phyloP scores from a whole-genome alignment of 2,329 filamentous ascomycete species.

The Celoporthe dispersa region DNA sequence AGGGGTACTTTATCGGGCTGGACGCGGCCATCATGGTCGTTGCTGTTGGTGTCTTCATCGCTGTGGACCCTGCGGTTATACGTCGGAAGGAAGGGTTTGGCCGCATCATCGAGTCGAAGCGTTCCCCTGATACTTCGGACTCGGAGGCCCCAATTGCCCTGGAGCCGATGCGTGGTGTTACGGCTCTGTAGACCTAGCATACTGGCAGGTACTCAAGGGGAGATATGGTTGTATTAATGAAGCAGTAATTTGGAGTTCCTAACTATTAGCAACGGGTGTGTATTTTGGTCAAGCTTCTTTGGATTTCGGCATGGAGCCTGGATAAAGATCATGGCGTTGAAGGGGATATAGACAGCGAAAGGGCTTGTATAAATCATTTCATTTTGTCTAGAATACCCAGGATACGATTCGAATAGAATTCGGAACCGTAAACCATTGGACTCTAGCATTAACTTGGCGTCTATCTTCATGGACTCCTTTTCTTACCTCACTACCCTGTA shows the following conservation, averaged over 20 bases:
- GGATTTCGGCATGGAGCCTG: not conserved
- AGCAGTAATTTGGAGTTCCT: not conserved
- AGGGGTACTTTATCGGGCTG: slow-evolving; percentile 53
- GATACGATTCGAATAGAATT: not conserved
- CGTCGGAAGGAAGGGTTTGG: not conserved
- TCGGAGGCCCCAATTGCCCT: slow-evolving; percentile 13
- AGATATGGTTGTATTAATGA: not conserved
- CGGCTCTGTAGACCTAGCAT: not conserved
- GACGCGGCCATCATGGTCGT: slow-evolving; percentile 54
- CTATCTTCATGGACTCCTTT: not conserved
- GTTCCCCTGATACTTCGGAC: slow-evolving; percentile 16
- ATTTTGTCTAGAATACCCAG: not conserved
- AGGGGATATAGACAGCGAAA: not conserved
- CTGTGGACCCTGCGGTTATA: slow-evolving; percentile 44
- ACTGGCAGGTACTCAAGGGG: not conserved
- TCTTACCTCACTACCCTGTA: not conserved
- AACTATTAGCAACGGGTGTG: no score
- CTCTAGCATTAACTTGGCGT: no score
- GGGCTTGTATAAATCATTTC: not conserved
- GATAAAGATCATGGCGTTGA: not conserved
- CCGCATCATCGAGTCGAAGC: not conserved
- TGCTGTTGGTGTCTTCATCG: slow-evolving; percentile 49
- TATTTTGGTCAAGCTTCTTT: not conserved
- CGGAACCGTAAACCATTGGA: not conserved
- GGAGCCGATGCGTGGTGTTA: slow-evolving; percentile 1